phyloP scores from a whole-genome alignment of 352 stramenopile species.

The Phytophthora parvispora region DNA sequence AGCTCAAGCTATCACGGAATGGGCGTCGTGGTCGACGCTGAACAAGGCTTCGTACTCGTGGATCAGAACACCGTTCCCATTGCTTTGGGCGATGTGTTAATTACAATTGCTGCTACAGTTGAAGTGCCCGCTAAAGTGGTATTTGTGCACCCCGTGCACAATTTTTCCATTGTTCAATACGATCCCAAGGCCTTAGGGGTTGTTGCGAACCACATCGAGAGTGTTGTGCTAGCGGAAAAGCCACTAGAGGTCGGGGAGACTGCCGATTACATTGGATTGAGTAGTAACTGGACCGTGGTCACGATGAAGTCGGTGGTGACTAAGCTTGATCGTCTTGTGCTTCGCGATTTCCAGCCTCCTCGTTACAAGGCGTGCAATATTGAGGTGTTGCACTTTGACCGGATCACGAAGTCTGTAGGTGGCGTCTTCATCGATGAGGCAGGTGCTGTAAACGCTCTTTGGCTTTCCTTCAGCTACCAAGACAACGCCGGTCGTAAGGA shows the following conservation, averaged over 20 bases:
- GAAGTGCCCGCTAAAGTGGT: slow-evolving; percentile 90
- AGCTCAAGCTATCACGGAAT: slow-evolving; percentile 91
- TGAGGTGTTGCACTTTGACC: slow-evolving; percentile 90
- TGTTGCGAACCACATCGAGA: slow-evolving; percentile 71
- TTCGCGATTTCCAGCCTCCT: slow-evolving; percentile 89
- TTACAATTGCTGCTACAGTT: slow-evolving; percentile 91
- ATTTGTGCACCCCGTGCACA: slow-evolving; percentile 95
- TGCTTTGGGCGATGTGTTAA: slow-evolving; percentile 84
- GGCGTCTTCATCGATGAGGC: slow-evolving; percentile 85
- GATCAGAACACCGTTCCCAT: slow-evolving; percentile 95
- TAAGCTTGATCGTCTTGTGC: slow-evolving; percentile 84
- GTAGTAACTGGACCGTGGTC: slow-evolving; percentile 89
- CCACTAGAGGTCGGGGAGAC: slow-evolving; percentile 79
- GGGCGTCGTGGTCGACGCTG: slow-evolving; percentile 89
- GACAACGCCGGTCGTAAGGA: slow-evolving; percentile 82
- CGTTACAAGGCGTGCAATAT: slow-evolving; percentile 89
- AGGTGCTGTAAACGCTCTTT: slow-evolving; percentile 83
- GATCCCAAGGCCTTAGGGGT: slow-evolving; percentile 78
- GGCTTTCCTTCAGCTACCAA: slow-evolving; percentile 91
- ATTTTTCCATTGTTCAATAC: slow-evolving; percentile 93
- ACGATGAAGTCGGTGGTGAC: slow-evolving; percentile 90
- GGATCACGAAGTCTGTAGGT: slow-evolving; percentile 89
- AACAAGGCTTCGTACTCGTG: slow-evolving; percentile 90
- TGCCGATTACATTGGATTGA: slow-evolving; percentile 86
- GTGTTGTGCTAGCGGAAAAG: slow-evolving; percentile 68